These are phyloP conservation scores for Colletotrichum karsti DNA, from an alignment of 2,329 filamentous ascomycete species.

Conservation along the genomic window DNA sequence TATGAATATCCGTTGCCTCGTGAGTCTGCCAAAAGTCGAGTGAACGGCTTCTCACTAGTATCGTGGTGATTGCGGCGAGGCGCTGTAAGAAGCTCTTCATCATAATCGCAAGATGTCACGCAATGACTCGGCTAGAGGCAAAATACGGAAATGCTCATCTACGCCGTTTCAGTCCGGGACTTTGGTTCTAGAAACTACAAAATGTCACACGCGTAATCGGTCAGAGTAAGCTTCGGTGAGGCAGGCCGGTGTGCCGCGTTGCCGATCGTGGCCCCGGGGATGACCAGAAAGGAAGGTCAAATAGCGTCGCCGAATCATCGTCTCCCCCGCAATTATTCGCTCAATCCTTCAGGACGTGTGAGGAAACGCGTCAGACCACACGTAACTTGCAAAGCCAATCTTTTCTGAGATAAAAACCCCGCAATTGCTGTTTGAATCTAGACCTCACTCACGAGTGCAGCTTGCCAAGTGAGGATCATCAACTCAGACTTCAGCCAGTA, in stretches of 20 bases:
- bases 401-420: too few species aligned
- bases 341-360: constrained; percentile 3
- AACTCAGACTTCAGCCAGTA: background rate
- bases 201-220: too few species aligned
- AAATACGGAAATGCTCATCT: too few species aligned
- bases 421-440: too few species aligned
- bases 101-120: background rate
- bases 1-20: too few species aligned
- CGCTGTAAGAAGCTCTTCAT: too few species aligned
- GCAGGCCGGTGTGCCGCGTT: background rate
- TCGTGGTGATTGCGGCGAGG: too few species aligned
- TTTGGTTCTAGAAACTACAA: too few species aligned
- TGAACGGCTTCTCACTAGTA: background rate
- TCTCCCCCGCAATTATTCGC: background rate
- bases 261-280: background rate
- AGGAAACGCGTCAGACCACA: constrained; percentile 4
- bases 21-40: too few species aligned
- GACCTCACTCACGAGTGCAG: background rate
- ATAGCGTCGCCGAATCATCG: background rate
- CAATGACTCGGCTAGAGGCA: background rate
- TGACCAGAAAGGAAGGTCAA: constrained; percentile 19
- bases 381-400: background rate
- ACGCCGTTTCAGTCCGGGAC: too few species aligned
- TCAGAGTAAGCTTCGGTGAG: background rate
- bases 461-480: background rate